Base-by-base conservation (phyloP, 306 rosid genomes). In the Corylus heterophylla region DNA sequence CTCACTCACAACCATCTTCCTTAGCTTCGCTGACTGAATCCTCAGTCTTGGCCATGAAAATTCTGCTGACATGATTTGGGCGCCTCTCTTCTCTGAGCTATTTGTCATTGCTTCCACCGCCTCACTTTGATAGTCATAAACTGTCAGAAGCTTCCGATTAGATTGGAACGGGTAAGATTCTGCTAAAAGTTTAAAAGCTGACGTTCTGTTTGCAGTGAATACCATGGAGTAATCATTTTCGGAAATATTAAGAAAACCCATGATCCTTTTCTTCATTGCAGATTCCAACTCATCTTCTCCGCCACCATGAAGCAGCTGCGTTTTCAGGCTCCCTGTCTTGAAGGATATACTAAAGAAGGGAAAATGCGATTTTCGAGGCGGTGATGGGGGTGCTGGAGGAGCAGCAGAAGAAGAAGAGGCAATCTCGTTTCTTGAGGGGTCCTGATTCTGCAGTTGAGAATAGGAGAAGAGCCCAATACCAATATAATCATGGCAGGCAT, bases 41-140 rank as follows among this genome's bases (percentile, higher is more conserved):
- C 98, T 91, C 62, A 95, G 72, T 81, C 97, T 83, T 18, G 98
- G 97, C 98, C 98, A 95, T 7, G 98, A 89, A 84, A 95, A 95
- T 80, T 95, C 96, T 0, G 97, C 96, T 2, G 97, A 85, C 88
- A 87, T 76, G 71, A 73, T 76, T 31, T 69, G 79, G 17, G 97
- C 98, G 48, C 98, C 98, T 86, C 92, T 83, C 82, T 87, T 92
- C 80, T 86, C 90, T 0, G 98, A 91, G 75, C 58, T 83, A 18
- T 55, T 80, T 18, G 88, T 69, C 92, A 95, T 90, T 7, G 85
- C 80, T 78, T 86, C 98, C 70, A 87, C 97, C 1, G 98, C 97
- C 66, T 95, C 97, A n/a, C 96, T 90, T 52, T 92, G 90, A 3
- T 95, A 87, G 76, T 95, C 98, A 76, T 95, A 92, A 73, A 95